phyloP scores from a whole-genome alignment of 2,329 filamentous ascomycete genomes.

The Talaromyces pinophilus region DNA sequence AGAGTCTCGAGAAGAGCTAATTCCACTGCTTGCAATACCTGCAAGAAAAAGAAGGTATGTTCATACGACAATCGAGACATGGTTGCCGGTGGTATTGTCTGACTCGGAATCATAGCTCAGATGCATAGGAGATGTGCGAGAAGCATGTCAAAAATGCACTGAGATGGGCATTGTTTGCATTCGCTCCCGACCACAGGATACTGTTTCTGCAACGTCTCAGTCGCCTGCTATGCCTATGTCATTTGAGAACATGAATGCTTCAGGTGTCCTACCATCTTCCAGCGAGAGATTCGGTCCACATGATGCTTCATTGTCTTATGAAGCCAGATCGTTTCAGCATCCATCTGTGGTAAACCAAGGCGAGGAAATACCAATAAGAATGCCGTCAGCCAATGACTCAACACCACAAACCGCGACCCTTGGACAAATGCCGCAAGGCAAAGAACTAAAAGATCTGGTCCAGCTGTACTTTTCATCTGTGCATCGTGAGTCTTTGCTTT shows the following conservation, averaged over 20 bases:
- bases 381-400: not conserved
- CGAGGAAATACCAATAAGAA: not conserved
- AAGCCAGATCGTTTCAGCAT: not conserved
- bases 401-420: not conserved
- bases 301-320: not conserved
- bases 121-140: not conserved
- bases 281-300: not conserved
- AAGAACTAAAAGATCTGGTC: not conserved
- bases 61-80: not conserved
- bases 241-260: not conserved
- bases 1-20: not conserved
- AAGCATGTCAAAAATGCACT: not conserved
- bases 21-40: conserved; percentile 4
- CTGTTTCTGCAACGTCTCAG: not conserved
- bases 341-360: not conserved
- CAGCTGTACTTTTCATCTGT: conserved; percentile 1
- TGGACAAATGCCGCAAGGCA: not conserved
- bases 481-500: not conserved
- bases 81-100: no score
- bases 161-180: not conserved
- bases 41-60: conserved; percentile 5
- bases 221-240: not conserved
- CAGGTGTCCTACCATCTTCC: not conserved
- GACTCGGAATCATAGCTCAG: not conserved
- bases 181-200: not conserved